Conservation (phyloP, 139 green algal genomes). For the Haematococcus lacustris region DNA sequence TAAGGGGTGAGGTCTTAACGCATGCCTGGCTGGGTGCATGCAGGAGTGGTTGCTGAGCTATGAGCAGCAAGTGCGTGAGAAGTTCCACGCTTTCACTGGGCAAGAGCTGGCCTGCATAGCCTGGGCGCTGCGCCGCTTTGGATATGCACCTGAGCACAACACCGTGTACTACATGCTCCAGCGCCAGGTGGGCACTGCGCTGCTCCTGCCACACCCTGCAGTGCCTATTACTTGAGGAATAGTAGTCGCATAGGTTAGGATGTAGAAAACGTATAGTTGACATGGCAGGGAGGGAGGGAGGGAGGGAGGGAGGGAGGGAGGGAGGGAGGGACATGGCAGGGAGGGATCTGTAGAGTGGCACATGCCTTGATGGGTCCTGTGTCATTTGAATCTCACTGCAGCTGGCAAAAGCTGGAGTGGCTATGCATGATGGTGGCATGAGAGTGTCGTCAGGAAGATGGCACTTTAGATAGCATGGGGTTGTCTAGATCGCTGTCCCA, state of each 20-base stretch:
- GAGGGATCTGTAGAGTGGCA: not conserved
- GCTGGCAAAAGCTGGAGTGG: not conserved
- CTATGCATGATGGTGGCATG: not conserved
- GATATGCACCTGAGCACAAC: slow-evolving; percentile 25
- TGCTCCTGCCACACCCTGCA: not conserved
- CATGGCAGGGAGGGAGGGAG: too few relatives aligned
- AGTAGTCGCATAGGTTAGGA: too few relatives aligned
- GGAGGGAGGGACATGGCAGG: too few relatives aligned
- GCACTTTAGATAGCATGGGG: not conserved
- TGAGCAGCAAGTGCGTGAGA: slow-evolving; percentile 38
- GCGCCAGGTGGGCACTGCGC: slow-evolving; percentile 4
- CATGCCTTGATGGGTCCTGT: too few relatives aligned
- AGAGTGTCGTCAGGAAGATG: not conserved
- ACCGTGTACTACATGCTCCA: slow-evolving; percentile 39
- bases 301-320: too few relatives aligned
- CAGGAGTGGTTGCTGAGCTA: slow-evolving; percentile 39
- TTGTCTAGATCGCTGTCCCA: not conserved
- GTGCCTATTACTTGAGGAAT: not conserved
- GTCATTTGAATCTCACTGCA: not conserved
- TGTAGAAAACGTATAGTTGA: not conserved
- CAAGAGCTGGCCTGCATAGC: slow-evolving; percentile 41
- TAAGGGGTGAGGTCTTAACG: too few relatives aligned
- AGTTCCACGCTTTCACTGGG: slow-evolving; percentile 33
- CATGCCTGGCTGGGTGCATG: too few relatives aligned
- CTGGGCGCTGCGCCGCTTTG: slow-evolving; percentile 36